Evolutionary conservation across 192 early-diverging fungal species (phyloP), one percentile per base, ranked within the genome.

Genomic region (Podochytrium sp.): DNA sequence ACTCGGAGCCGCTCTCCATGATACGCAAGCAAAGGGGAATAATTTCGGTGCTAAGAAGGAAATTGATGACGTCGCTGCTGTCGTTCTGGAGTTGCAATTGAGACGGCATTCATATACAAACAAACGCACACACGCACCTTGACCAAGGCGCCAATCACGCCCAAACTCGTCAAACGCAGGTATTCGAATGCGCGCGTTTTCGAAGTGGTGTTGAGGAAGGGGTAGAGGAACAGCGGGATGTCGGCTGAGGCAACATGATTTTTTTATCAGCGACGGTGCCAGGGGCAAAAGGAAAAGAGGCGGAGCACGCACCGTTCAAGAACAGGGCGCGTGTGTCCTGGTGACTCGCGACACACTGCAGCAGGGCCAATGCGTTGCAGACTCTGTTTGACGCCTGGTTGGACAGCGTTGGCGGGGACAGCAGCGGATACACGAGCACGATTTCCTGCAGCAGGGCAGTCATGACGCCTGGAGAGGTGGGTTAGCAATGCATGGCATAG

Each of bases 1-100:
- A 88, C 76, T 99, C 97, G 74, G 89, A 91, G 39, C 97, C 97
- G 66, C 93, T 95, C 76, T 99, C 97, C 95, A 99, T 97, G 73
- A 99, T 99, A 69, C 96, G 91, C n/a, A 99, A 82, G 77, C 96
- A 98, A 23, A 99, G 89, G 1, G 97, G 97, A 69, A 99, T 92
- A 70, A 99, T 98, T 83, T 99, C 97, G 38, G 97, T 98, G 23
- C 92, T 93, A 2, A 99, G 85, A 65, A 99, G 85, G 74, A 98
- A 99, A 37, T 89, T 91, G 78, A 97, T 98, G 5, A 98, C 95
- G 57, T 99, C 97, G 42, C 93, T 90, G 80, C 91, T 96, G 82
- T 99, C 97, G 70, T 97, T 95, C 90, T 91, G 79, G 30, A 7
- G 27, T 63, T 38, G 25, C 37, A 18, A 16, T 32, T n/a, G 29